A percentile compares a stretch with the other conserved stretches of the same genome.
phyloP scores from a whole-genome alignment of 257 asterid species.

The Solanum appendiculatum region DNA sequence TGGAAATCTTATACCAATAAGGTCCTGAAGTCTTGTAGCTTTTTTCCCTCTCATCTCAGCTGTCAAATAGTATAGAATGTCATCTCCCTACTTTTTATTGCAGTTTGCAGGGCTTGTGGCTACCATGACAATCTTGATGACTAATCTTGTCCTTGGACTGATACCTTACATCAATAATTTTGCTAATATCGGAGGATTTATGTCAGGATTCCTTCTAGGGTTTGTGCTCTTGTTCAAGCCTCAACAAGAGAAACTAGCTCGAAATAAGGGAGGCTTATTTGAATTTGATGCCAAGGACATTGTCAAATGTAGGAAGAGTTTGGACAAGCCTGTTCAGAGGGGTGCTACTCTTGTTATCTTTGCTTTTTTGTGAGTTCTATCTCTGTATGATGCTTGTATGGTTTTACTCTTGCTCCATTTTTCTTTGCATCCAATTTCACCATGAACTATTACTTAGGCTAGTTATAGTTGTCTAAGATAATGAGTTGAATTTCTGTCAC shows the following conservation, averaged over 20 bases:
- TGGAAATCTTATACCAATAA: constrained; percentile 66
- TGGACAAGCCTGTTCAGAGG: constrained; percentile 60
- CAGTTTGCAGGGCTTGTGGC: constrained; percentile 51
- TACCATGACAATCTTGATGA: constrained; percentile 29
- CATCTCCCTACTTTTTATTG: constrained; percentile 1
- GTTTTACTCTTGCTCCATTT: neutral
- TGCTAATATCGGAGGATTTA: constrained; percentile 69
- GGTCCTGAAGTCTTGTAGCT: constrained; percentile 23
- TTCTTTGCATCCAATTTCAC: neutral
- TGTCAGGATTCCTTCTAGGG: constrained; percentile 70
- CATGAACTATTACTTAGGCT: neutral
- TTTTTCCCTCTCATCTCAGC: neutral
- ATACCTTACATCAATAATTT: constrained; percentile 74
- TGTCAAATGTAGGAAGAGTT: constrained; percentile 26
- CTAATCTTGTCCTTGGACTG: constrained; percentile 50
- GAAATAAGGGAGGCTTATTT: constrained; percentile 50
- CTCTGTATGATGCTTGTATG: neutral
- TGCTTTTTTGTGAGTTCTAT: constrained; percentile 53
- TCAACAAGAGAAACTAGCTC: constrained; percentile 30
- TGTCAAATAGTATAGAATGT: neutral
- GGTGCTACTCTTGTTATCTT: constrained; percentile 37
- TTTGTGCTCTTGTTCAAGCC: constrained; percentile 58
- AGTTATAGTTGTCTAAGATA: neutral
- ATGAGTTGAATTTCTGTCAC: neutral
- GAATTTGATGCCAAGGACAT: constrained; percentile 46